Base-by-base conservation (phyloP, 148 eudicot genomes). In the Amaranthus hypochondriacus region DNA sequence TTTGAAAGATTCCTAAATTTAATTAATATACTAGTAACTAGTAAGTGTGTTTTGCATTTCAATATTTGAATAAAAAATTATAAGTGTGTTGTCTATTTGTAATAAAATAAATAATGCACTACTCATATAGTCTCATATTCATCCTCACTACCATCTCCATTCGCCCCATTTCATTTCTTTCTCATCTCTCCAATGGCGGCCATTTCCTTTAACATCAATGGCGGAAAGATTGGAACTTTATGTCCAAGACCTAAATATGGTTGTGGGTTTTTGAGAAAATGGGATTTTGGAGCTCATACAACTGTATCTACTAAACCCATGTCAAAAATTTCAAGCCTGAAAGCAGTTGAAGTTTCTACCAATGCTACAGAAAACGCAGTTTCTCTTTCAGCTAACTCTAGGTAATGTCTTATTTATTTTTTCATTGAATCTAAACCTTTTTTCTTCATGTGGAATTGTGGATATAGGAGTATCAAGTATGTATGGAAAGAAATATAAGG, bases 111-210 rank as follows among this genome's bases (percentile, higher is more conserved):
- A 28, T 28, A 28, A 28, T 28, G 39, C 60, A 56, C 4, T 18
- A 4, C 4, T 18, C 13, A 7, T 10, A 11, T 8, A 18, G 18
- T 11, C 48, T 11, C 48, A 4, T 9, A 7, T 21, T 2, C 8
- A 6, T 3, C 4, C 8, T 44, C 51, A 56, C n/a, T 71, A 52
- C 58, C 4, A 43, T 47, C 56, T 56, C 57, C 49, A 13, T 28
- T 28, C 39, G 1, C 39, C 43, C 71, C 46, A 15, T 56, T 65
- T 14, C 73, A 56, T 62, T 59, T 56, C 7, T 52, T 57, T 46
- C 42, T 59, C 9, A 28, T 13, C 8, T 56, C 78, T 55, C 70
- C 62, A 21, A 83, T 83, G 86, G 86, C 81, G 86, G 83, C 83
- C 42, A 65, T 74, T 4, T 44, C 74, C 0, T 55, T 68, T 10